These are phyloP conservation scores for Helicocarpus griseus DNA, from an alignment of 2,329 filamentous ascomycete species.

Conservation along the genomic window DNA sequence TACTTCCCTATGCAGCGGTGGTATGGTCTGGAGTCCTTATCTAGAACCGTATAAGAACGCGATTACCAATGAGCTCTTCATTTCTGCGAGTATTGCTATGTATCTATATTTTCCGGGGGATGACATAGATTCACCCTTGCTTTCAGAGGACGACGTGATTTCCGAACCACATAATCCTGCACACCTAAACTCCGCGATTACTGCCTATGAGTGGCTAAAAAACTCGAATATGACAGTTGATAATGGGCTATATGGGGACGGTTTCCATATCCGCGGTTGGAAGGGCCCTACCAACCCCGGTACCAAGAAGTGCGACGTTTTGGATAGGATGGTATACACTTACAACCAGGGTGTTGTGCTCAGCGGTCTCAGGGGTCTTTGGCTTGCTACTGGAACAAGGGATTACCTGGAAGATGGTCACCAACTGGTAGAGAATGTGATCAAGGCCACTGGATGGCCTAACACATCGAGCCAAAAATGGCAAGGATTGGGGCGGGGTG, in stretches of 20 bases:
- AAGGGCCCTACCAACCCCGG: conserved; percentile 46
- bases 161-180: conserved; percentile 46
- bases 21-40: conserved; percentile 83
- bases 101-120: conserved; percentile 83
- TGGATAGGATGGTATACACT: conserved; percentile 85
- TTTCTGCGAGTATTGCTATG: conserved; percentile 78
- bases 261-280: conserved; percentile 72
- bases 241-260: conserved; percentile 67
- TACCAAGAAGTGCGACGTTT: conserved; percentile 64
- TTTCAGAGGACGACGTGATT: conserved; percentile 16
- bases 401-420: conserved; percentile 72
- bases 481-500: conserved; percentile 66
- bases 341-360: conserved; percentile 93
- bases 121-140: conserved; percentile 54
- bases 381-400: conserved; percentile 62
- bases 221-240: conserved; percentile 70
- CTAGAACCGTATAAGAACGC: conserved; percentile 86
- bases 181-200: conserved; percentile 63
- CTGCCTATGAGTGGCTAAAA: conserved; percentile 73
- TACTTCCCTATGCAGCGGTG: conserved; percentile 66
- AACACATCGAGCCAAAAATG: conserved; percentile 41
- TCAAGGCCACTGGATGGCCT: conserved; percentile 68
- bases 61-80: conserved; percentile 86
- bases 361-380: conserved; percentile 70
- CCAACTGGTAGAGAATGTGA: conserved; percentile 60